Conservation (phyloP, 2,329 filamentous ascomycete species). For the Colletotrichum sidae region DNA sequence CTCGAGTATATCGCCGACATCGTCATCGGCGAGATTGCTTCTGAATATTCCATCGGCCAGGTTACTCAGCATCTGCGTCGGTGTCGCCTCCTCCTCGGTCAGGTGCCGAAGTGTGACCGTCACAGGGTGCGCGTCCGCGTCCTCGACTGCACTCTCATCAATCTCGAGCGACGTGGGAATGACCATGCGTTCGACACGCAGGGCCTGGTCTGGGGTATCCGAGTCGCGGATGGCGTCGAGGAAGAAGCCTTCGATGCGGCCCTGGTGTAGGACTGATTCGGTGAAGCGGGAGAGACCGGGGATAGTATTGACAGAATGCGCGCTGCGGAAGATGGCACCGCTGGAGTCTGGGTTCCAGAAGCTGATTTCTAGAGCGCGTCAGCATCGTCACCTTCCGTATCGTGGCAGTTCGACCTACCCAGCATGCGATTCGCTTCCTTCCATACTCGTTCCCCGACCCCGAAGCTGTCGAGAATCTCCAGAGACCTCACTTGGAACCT, state of each 20-base stretch:
- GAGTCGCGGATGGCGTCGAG: conserved; percentile 69
- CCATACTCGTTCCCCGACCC: conserved; percentile 72
- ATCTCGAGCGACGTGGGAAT: conserved; percentile 67
- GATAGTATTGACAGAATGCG: conserved; percentile 73
- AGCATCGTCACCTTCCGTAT: background rate
- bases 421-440: conserved; percentile 76
- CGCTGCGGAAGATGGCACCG: conserved; percentile 67
- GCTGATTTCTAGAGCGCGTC: conserved; percentile 6
- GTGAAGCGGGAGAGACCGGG: conserved; percentile 71
- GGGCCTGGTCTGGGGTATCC: conserved; percentile 51
- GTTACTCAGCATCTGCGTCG: conserved; percentile 45
- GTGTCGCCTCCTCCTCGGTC: conserved; percentile 67
- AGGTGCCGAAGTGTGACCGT: conserved; percentile 70
- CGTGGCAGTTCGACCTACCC: conserved; percentile 55
- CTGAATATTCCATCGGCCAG: conserved; percentile 67
- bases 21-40: conserved; percentile 70
- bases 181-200: conserved; percentile 69
- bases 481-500: conserved; percentile 47
- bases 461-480: conserved; percentile 79
- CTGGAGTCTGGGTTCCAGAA: conserved; percentile 72
- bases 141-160: conserved; percentile 61
- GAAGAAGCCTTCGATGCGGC: conserved; percentile 76
- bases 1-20: conserved; percentile 53
- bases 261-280: conserved; percentile 77
- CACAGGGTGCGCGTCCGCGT: conserved; percentile 68